Evolutionary conservation across 352 stramenopile species (phyloP), one percentile per base, ranked within the genome.

Genomic region (Globisporangium canariense): DNA sequence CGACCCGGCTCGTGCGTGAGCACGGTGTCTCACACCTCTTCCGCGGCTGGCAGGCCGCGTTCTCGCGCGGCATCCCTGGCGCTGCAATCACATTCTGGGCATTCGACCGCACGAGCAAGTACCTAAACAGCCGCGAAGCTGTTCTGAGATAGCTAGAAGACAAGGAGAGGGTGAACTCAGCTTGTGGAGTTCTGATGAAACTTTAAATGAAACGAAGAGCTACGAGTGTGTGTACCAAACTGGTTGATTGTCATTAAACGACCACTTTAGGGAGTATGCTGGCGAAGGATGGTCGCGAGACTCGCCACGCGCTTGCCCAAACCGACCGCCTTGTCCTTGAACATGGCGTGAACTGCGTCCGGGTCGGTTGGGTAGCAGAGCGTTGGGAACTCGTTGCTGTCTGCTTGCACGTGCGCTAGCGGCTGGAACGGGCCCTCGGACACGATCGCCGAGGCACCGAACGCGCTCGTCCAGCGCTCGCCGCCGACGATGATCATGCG

Each of bases 401-500:
- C 52, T 0, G 63, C 57, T 32, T 53, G 61, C 4, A 40, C 72
- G 20, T 66, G 56, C 5, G 30, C 22, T 3, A 54, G 20, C 41
- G 74, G 69, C 61, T 84, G 55, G 65, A 89, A 91, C 41, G 86
- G 75, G 6, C 88, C 83, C 69, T 97, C 87, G 4, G 77, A 79
- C 28, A 96, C 84, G 22, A 94, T 83, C 5, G 84, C 89, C 28
- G 82, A 91, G 0, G 83, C 89, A 16, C 89, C 89, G 68, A 96
- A 97, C 14, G 87, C 81, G 59, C 82, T 93, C 46, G 84, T 93
- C 89, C 89, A 97, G 54, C 71, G 77, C 67, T 93, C 87, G 22
- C 89, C 89, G 28, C 87, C 89, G 11, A 95, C 89, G 38, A 91
- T 75, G 49, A 94, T 79, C 75, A 96, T 85, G 64, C 88, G 84